Evolutionary conservation across 2,329 filamentous ascomycete genomes (phyloP).

Genomic region (Fonsecaea multimorphosa): DNA sequence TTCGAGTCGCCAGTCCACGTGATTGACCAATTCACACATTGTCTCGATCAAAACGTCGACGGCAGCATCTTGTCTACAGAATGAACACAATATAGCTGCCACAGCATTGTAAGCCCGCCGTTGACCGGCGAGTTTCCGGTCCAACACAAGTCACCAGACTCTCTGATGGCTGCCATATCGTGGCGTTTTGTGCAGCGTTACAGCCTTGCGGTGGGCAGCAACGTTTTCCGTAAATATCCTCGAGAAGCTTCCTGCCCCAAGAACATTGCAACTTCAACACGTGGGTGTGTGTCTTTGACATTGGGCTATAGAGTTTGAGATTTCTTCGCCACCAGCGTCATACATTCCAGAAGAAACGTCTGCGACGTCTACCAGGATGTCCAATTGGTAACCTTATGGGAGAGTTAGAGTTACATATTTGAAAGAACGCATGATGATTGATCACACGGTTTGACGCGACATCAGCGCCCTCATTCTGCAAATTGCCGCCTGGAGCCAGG

Average conservation of each 20-base stretch:
- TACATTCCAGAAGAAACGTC: conserved; percentile 1
- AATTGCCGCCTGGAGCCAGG: not conserved
- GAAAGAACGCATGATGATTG: not conserved
- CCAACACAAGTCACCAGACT: not conserved
- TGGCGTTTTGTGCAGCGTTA: not conserved
- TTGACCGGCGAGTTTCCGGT: not conserved
- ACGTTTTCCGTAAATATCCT: not conserved
- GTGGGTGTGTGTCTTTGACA: not conserved
- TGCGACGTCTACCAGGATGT: not conserved
- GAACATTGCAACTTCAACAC: not conserved
- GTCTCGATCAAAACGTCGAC: not conserved
- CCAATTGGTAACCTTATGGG: not conserved
- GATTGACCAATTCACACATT: not conserved
- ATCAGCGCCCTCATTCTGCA: not conserved
- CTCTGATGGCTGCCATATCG: not conserved
- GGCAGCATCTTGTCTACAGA: too few species aligned
- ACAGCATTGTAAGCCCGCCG: too few species aligned
- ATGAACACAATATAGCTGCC: too few species aligned
- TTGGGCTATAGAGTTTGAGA: not conserved
- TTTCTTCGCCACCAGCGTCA: not conserved
- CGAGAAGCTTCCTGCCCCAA: not conserved
- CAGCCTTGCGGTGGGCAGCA: not conserved
- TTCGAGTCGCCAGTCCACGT: conserved; percentile 21
- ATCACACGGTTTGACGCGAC: not conserved
- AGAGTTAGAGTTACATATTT: not conserved